phyloP scores from a whole-genome alignment of 2,329 filamentous ascomycete genomes.

The Emmonsiellopsis sp. region DNA sequence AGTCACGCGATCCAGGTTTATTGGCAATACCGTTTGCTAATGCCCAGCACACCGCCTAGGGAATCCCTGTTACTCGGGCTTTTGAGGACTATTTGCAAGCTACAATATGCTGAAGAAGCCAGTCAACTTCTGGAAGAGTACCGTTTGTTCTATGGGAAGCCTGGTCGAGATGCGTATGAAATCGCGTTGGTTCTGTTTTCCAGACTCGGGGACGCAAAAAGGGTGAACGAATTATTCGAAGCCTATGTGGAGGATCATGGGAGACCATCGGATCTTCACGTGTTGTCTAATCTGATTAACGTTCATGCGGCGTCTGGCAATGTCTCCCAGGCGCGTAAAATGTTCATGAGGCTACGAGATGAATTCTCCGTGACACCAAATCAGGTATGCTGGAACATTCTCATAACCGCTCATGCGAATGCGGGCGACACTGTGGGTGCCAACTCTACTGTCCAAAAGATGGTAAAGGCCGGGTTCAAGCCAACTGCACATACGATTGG shows the following conservation, averaged over 20 bases:
- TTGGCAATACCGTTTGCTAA: conserved; percentile 30
- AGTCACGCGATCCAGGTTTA: conserved; percentile 30
- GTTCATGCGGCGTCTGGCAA: conserved; percentile 64
- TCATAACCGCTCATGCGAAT: conserved; percentile 63
- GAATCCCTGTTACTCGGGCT: conserved; percentile 17
- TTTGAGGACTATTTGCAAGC: conserved; percentile 17
- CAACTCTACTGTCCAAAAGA: conserved; percentile 53
- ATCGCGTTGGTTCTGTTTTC: conserved; percentile 35
- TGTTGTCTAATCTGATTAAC: conserved; percentile 54
- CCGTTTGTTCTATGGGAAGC: conserved; percentile 22
- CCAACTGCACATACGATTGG: conserved; percentile 60
- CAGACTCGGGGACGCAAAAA: conserved; percentile 36
- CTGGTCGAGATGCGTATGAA: conserved; percentile 26
- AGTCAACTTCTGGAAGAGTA: conserved; percentile 35
- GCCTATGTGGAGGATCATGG: conserved; percentile 31
- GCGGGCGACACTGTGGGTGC: conserved; percentile 59
- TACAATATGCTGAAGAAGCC: conserved; percentile 28
- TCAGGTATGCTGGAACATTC: conserved; percentile 61
- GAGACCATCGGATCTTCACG: conserved; percentile 20
- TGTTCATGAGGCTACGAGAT: conserved; percentile 53
- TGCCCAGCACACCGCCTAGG: conserved; percentile 16
- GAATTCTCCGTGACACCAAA: conserved; percentile 51
- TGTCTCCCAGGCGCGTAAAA: conserved; percentile 46
- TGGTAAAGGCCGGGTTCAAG: conserved; percentile 40
- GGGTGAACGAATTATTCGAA: conserved; percentile 38